A percentile compares a stretch with the other conserved stretches of the same genome.
Evolutionary conservation across 345 rosid genomes (phyloP).

Genomic region (Citrus inodora): DNA sequence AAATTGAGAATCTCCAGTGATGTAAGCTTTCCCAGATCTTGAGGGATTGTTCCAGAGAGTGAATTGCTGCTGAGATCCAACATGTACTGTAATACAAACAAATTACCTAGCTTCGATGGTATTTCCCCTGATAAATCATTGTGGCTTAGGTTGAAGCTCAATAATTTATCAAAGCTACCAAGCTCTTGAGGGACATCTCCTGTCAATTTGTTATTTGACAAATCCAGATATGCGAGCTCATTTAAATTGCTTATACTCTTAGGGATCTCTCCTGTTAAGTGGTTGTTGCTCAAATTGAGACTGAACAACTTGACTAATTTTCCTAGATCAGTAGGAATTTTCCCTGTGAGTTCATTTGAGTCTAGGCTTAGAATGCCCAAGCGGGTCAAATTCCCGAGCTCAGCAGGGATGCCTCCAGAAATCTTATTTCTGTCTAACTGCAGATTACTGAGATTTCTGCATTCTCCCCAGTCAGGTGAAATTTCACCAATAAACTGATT

Average conservation of each 20-base stretch:
- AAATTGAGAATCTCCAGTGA: constrained; percentile 46
- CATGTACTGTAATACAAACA: constrained; percentile 31
- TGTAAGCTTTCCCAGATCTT: constrained; percentile 35
- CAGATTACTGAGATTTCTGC: constrained; percentile 47
- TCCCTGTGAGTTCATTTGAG: constrained; percentile 48
- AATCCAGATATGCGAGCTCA: constrained; percentile 37
- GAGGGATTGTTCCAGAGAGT: constrained; percentile 53
- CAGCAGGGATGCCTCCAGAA: constrained; percentile 49
- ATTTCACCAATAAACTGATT: constrained; percentile 53
- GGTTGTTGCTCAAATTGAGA: constrained; percentile 53
- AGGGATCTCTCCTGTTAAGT: constrained; percentile 44
- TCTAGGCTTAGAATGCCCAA: constrained; percentile 38
- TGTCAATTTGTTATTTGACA: constrained; percentile 38
- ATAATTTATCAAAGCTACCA: constrained; percentile 31
- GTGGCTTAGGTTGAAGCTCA: constrained; percentile 51
- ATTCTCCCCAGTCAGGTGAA: constrained; percentile 60
- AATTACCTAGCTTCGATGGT: constrained; percentile 42
- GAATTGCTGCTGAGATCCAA: constrained; percentile 70
- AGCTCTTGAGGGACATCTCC: constrained; percentile 43
- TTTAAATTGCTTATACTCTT: constrained; percentile 28
- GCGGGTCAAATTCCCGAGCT: constrained; percentile 42
- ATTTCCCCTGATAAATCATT: constrained; percentile 52
- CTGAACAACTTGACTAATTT: constrained; percentile 32
- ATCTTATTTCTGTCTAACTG: constrained; percentile 50
- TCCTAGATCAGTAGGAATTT: constrained; percentile 48